These are phyloP conservation scores for Vanrija sp. DNA, from an alignment of 1,284 basidiomycete genomes.

Conservation along the genomic window DNA sequence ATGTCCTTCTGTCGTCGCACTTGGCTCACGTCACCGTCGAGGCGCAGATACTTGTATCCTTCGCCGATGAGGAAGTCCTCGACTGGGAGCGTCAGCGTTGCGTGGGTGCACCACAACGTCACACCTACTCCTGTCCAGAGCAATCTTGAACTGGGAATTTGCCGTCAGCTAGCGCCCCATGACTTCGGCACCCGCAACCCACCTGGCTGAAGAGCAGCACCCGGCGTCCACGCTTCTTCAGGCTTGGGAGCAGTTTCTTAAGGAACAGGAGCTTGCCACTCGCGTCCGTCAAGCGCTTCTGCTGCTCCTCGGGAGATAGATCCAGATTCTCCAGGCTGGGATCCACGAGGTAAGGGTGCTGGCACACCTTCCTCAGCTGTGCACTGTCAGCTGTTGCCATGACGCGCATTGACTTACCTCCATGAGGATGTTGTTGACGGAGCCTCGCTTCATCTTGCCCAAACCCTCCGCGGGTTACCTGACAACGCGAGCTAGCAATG, in stretches of 20 bases:
- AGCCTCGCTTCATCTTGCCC: no score
- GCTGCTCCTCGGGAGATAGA: constrained; percentile 60
- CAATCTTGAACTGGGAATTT: constrained; percentile 75
- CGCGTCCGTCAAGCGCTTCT: constrained; percentile 74
- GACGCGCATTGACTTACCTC: constrained; percentile 27
- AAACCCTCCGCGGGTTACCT: no score
- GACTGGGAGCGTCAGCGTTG: constrained; percentile 47
- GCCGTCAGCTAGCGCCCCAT: constrained; percentile 6
- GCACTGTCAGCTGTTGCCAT: neutral
- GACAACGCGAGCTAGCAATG: no score
- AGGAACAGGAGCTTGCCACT: constrained; percentile 85
- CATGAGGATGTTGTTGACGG: constrained; percentile 37
- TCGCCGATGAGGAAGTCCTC: constrained; percentile 92
- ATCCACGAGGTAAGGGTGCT: constrained; percentile 86
- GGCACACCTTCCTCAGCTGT: constrained; percentile 52
- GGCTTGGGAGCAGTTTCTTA: constrained; percentile 74
- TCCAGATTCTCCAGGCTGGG: constrained; percentile 74
- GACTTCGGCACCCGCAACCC: constrained; percentile 22
- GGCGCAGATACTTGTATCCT: constrained; percentile 80
- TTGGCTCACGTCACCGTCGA: constrained; percentile 88
- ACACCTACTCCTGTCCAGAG: constrained; percentile 62
- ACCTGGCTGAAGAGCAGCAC: constrained; percentile 98
- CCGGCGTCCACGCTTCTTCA: constrained; percentile 85
- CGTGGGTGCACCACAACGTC: neutral
- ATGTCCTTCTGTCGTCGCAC: constrained; percentile 85